These are phyloP conservation scores for Chlamydomonas sp. DNA, from an alignment of 139 green algal genomes.

Conservation along the genomic window DNA sequence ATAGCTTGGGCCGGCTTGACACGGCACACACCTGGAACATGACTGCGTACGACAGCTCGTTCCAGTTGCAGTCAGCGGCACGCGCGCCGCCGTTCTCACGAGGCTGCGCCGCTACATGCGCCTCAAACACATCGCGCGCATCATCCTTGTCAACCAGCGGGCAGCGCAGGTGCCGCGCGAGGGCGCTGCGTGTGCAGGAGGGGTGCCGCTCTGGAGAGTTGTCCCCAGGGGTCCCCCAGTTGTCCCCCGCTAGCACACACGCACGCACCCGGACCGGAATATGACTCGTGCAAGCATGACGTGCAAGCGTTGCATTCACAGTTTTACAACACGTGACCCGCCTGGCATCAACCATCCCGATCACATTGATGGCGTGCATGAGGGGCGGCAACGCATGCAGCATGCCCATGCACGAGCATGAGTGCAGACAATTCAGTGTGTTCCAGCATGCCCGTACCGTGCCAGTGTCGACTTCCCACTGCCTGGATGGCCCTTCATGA, in stretches of 20 bases:
- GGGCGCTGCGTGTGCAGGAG: neutral
- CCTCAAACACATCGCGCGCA: slow-evolving; percentile 41
- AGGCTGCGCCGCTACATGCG: neutral
- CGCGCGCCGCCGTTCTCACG: neutral
- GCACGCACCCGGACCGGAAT: too few relatives aligned
- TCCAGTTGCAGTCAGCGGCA: slow-evolving; percentile 32
- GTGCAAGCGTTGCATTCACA: neutral
- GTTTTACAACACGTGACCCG: neutral
- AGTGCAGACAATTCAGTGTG: too few relatives aligned
- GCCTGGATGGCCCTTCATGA: slow-evolving; percentile 34
- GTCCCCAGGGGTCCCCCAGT: too few relatives aligned
- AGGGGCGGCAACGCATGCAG: too few relatives aligned
- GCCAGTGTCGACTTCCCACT: slow-evolving; percentile 40
- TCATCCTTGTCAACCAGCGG: slow-evolving; percentile 78
- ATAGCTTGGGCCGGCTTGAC: neutral
- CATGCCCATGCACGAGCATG: too few relatives aligned
- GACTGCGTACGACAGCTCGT: slow-evolving; percentile 64
- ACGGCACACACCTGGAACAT: slow-evolving; percentile 42
- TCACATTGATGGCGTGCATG: too few relatives aligned
- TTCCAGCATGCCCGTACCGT: slow-evolving; percentile 17
- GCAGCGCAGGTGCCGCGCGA: slow-evolving; percentile 40
- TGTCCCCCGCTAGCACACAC: too few relatives aligned
- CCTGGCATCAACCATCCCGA: neutral
- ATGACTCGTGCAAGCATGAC: too few relatives aligned
- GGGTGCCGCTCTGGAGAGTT: too few relatives aligned